Percentiles rank a stretch among this genome's conserved stretches.
Evolutionary conservation across 2,329 filamentous ascomycete species (phyloP).

Genomic region (Colletotrichum ledebouriae): DNA sequence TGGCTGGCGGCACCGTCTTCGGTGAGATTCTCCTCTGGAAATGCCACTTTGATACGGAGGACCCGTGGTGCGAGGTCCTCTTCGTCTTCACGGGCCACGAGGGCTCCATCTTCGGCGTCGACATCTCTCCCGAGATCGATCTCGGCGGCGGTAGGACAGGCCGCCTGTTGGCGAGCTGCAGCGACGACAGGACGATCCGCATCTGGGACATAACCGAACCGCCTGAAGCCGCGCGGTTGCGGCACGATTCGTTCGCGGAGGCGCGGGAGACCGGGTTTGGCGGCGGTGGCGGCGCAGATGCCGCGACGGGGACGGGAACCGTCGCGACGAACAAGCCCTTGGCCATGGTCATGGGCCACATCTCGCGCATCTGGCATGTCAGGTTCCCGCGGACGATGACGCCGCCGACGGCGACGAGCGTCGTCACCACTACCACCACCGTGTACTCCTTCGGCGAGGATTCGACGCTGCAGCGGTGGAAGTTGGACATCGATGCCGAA

Average conservation of each 20-base stretch:
- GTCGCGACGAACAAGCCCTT: slow-evolving; percentile 60
- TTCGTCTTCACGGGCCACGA: slow-evolving; percentile 79
- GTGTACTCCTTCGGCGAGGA: slow-evolving; percentile 90
- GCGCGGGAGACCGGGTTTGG: slow-evolving; percentile 73
- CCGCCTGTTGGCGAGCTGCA: slow-evolving; percentile 88
- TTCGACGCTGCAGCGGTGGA: slow-evolving; percentile 81
- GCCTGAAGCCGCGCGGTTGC: slow-evolving; percentile 42
- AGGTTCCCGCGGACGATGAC: slow-evolving; percentile 66
- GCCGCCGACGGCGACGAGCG: slow-evolving; percentile 36
- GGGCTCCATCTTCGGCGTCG: slow-evolving; percentile 92
- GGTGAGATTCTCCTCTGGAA: slow-evolving; percentile 95
- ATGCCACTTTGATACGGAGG: slow-evolving; percentile 58
- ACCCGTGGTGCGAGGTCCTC: slow-evolving; percentile 57
- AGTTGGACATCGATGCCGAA: slow-evolving; percentile 57
- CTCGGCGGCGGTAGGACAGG: slow-evolving; percentile 53
- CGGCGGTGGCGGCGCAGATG: slow-evolving; percentile 55
- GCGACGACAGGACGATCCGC: slow-evolving; percentile 90
- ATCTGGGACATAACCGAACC: slow-evolving; percentile 85
- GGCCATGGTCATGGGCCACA: slow-evolving; percentile 85
- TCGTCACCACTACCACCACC: slow-evolving; percentile 51
- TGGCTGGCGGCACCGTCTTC: slow-evolving; percentile 93
- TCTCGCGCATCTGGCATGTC: slow-evolving; percentile 90
- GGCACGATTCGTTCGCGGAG: slow-evolving; percentile 48
- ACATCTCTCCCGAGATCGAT: slow-evolving; percentile 73
- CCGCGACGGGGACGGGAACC: slow-evolving; percentile 42